Evolutionary conservation across 163 green algal species (phyloP).

Genomic region (Chloromonas sp.): DNA sequence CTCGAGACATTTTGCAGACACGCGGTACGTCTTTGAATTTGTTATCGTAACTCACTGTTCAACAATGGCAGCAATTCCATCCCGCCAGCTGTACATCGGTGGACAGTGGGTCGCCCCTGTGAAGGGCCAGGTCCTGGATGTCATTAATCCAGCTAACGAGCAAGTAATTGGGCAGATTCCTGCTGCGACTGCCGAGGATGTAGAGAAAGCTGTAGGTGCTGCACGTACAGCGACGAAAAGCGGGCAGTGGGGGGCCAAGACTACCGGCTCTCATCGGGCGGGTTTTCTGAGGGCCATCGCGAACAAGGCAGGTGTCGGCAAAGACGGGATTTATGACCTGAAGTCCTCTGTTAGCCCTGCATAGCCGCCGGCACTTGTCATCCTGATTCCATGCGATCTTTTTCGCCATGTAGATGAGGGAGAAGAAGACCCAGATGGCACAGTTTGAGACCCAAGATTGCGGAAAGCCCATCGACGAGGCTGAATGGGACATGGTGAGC

Average conservation of each 20-base stretch:
- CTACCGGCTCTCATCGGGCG: constrained; percentile 48
- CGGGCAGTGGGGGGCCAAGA: constrained; percentile 44
- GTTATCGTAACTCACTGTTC: no score
- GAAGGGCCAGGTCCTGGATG: constrained; percentile 34
- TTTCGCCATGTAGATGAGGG: constrained; percentile 38
- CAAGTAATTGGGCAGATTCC: constrained; percentile 58
- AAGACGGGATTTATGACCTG: no score
- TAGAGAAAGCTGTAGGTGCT: constrained; percentile 53
- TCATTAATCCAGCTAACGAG: constrained; percentile 56
- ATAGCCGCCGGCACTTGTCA: no score
- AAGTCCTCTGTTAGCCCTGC: no score
- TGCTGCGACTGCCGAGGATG: constrained; percentile 47
- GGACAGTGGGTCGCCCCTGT: constrained; percentile 46
- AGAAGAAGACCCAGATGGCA: constrained; percentile 64
- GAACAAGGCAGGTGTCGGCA: constrained; percentile 33
- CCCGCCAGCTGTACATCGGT: constrained; percentile 56
- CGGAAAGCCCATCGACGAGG: constrained; percentile 86
- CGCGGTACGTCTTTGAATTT: no score
- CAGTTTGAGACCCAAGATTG: constrained; percentile 71
- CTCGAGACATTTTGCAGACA: no score
- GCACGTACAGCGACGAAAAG: constrained; percentile 36
- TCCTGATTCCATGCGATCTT: no score
- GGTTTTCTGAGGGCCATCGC: constrained; percentile 56
- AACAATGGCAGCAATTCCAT: constrained; percentile 10
- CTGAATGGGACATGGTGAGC: constrained; percentile 52